Evolutionary conservation across 2,329 filamentous ascomycete species (phyloP), one percentile per base, ranked within the genome.

Genomic region (Dothideomycetes sp.): DNA sequence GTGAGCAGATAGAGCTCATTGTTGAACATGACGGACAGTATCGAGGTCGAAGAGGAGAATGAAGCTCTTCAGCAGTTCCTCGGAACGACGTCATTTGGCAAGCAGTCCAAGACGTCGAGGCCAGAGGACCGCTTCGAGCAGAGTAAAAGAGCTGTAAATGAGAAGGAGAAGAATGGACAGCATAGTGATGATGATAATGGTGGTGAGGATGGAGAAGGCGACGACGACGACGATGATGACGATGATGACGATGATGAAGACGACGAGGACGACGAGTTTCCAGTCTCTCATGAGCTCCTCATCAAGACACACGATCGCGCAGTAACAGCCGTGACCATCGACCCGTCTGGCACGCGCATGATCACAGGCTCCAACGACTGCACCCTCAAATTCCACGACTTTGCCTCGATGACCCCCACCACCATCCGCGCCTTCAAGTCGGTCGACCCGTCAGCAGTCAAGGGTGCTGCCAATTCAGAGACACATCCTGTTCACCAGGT

Each of bases 351-450:
- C 9, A 81, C 80, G 34, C 77, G 91, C 51, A 68, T 98, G 56
- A 78, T 89, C 35, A 91, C 86, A n/a, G 88, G 84, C 16, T 95
- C 88, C 4, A 83, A 81, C 45, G 91, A 98, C 61, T 93, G 87
- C 60, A 84, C 78, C 1, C 67, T 96, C 52, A 96, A 95, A 57
- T 70, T 98, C 14, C 87, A 95, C 64, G 89, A 98, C 58, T 94
- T 98, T 58, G 79, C 88, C 3, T 84, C 88, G 34, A 93, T 98
- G 81, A 95, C 89, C 1, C 86, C 88, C 2, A 91, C 87, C 4
- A 96, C 91, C 0, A 73, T 98, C 37, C 83, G 89, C 51, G 86
- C 91, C 1, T 98, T 98, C 71, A 87, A 86, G 55, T 88, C 81
- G 7, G 72, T 96, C 35, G 89, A 98, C 55, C 89, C 91, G 0